A percentile compares a stretch with the other conserved stretches of the same genome.
These are phyloP conservation scores for Hypoxylon intermedium DNA, from an alignment of 495 filamentous ascomycete genomes.

Conservation along the genomic window DNA sequence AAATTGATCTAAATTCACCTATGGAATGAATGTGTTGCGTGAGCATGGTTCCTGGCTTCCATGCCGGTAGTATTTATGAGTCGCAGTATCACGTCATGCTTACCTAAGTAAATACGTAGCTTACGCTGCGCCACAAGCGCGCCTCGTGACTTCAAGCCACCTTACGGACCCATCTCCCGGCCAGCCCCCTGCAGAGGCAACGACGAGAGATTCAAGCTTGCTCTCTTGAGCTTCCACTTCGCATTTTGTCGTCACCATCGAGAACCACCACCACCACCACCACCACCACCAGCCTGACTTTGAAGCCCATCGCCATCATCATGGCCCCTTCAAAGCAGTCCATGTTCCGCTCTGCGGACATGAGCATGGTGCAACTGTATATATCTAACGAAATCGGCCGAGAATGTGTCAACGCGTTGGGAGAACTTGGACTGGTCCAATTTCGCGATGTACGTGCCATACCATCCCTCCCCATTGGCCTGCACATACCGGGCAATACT, in stretches of 20 bases:
- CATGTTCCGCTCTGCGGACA: slow-evolving; percentile 99
- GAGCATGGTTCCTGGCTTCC: no score
- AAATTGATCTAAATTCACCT: no score
- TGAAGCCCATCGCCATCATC: slow-evolving; percentile 40
- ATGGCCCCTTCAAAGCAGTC: slow-evolving; percentile 76
- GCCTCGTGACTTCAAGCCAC: slow-evolving; percentile 39
- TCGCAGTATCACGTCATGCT: slow-evolving; percentile 26
- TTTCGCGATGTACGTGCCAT: slow-evolving; percentile 84
- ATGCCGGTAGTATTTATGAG: no score
- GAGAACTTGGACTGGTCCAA: slow-evolving; percentile 93
- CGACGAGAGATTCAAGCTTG: slow-evolving; percentile 26
- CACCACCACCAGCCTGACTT: slow-evolving; percentile 26
- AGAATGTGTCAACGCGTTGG: slow-evolving; percentile 95
- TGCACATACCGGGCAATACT: slow-evolving; percentile 24
- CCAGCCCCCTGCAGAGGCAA: slow-evolving; percentile 35
- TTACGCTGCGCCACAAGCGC: slow-evolving; percentile 21
- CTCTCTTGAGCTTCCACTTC: slow-evolving; percentile 16
- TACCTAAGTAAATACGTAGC: not conserved
- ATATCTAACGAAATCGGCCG: slow-evolving; percentile 97
- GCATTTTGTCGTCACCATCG: slow-evolving; percentile 16
- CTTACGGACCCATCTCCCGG: not conserved
- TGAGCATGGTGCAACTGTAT: slow-evolving; percentile 99
- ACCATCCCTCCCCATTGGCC: slow-evolving; percentile 9
- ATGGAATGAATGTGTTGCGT: no score
- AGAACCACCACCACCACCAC: slow-evolving; percentile 24